phyloP scores from a whole-genome alignment of 129 eudicot genomes.

The Lonicera japonica region DNA sequence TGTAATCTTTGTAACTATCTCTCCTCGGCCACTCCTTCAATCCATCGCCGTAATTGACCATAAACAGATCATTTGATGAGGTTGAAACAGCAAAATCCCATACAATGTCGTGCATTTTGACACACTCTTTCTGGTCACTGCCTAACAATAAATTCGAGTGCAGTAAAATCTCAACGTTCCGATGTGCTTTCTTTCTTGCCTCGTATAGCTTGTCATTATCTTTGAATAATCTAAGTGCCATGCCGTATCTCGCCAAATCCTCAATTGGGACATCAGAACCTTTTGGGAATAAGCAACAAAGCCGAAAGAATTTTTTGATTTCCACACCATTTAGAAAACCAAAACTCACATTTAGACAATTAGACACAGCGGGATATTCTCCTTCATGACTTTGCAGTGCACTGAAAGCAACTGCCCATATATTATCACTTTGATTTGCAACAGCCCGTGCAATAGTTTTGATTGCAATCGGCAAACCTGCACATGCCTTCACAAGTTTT shows the following conservation, averaged over 20 bases:
- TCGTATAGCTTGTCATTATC: constrained; percentile 11
- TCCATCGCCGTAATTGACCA: constrained; percentile 21
- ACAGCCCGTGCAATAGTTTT: constrained; percentile 34
- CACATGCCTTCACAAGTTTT: constrained; percentile 29
- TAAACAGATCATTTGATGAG: constrained; percentile 20
- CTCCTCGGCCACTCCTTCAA: constrained; percentile 25
- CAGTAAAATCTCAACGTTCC: constrained; percentile 14
- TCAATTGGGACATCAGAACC: constrained; percentile 30
- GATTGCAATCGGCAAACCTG: constrained; percentile 41
- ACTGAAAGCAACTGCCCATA: constrained; percentile 34
- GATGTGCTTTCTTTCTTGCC: constrained; percentile 24
- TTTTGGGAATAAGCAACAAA: constrained; percentile 42
- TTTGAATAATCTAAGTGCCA: constrained; percentile 24
- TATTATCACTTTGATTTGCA: constrained; percentile 7
- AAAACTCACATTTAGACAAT: constrained; percentile 29
- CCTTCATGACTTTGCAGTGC: constrained; percentile 19
- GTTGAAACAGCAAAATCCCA: constrained; percentile 32
- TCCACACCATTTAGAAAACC: constrained; percentile 22
- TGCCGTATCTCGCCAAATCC: constrained; percentile 27
- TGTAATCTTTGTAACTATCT: constrained; percentile 7
- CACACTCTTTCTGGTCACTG: constrained; percentile 15
- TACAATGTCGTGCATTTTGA: constrained; percentile 38
- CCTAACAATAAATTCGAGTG: constrained; percentile 20
- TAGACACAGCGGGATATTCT: constrained; percentile 30
- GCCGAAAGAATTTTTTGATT: constrained; percentile 20